These are phyloP conservation scores for Microcos paniculata DNA, from an alignment of 345 rosid genomes.

Conservation along the genomic window DNA sequence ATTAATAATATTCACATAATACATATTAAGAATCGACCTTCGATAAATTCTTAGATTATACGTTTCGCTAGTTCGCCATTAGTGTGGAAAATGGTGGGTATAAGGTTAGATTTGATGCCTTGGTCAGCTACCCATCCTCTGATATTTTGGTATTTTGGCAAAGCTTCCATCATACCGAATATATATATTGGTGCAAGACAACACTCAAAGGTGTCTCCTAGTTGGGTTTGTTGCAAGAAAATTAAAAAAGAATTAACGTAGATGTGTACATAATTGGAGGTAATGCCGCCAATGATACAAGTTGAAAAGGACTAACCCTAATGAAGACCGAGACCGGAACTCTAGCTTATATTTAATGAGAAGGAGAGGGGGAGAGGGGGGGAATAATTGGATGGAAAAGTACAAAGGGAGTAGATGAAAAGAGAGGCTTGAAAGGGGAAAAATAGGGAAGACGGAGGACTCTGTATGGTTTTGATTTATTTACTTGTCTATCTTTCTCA, in stretches of 20 bases:
- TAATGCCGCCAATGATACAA: slow-evolving; percentile 22
- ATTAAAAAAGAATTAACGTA: not conserved
- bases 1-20: not conserved
- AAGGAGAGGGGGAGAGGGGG: not conserved
- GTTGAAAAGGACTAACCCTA: slow-evolving; percentile 34
- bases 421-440: not conserved
- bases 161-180: slow-evolving; percentile 15
- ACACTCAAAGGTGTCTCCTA: slow-evolving; percentile 22
- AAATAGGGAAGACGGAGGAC: not conserved
- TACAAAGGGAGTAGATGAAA: slow-evolving; percentile 1
- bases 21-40: not conserved
- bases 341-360: not conserved
- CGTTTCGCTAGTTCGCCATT: slow-evolving; percentile 1
- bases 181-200: slow-evolving; percentile 21
- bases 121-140: not conserved
- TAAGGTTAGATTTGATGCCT: not conserved
- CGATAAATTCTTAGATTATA: slow-evolving; percentile 18
- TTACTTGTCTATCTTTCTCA: slow-evolving; percentile 19
- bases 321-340: not conserved
- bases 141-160: not conserved
- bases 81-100: not conserved
- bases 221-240: slow-evolving; percentile 9
- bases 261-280: slow-evolving; percentile 13
- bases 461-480: slow-evolving; percentile 12
- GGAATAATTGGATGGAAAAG: slow-evolving; percentile 31